phyloP scores from a whole-genome alignment of 1,284 basidiomycete species.

The Sanghuangporus weigelae region DNA sequence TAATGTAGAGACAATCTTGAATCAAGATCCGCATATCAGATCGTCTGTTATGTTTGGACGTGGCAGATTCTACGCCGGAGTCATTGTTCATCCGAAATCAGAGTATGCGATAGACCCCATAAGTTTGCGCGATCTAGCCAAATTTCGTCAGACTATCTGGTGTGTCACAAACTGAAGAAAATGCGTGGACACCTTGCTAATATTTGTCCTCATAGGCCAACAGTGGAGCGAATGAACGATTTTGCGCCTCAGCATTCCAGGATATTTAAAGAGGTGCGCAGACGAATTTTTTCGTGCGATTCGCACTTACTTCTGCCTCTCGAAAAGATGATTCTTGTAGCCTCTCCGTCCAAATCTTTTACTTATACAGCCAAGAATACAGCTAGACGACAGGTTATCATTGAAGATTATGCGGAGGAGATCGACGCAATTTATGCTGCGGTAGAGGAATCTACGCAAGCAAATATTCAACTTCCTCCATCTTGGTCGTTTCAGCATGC shows the following conservation, averaged over 20 bases:
- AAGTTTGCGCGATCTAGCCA: neutral
- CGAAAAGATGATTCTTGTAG: constrained; percentile 14
- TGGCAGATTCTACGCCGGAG: constrained; percentile 36
- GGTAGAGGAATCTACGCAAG: constrained; percentile 17
- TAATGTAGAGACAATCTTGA: constrained; percentile 33
- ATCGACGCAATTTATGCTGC: constrained; percentile 27
- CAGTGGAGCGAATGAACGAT: constrained; percentile 24
- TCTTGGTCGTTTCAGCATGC: constrained; percentile 6
- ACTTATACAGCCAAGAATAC: constrained; percentile 33
- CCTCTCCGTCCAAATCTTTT: constrained; percentile 15
- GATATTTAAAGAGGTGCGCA: constrained; percentile 24
- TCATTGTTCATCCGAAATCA: constrained; percentile 35
- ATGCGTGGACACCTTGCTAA: neutral
- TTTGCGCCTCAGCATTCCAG: constrained; percentile 27
- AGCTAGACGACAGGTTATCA: constrained; percentile 24
- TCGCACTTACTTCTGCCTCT: neutral
- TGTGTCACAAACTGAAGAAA: neutral
- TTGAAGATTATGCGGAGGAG: constrained; percentile 28
- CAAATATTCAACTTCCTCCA: constrained; percentile 11
- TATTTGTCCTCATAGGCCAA: constrained; percentile 19
- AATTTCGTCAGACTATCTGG: constrained; percentile 12
- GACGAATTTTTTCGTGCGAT: neutral
- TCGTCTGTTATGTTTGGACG: constrained; percentile 35
- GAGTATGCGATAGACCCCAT: neutral
- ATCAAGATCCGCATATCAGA: constrained; percentile 30